These are phyloP conservation scores for Mycena galopus DNA, from an alignment of 768 basidiomycete genomes.

Conservation along the genomic window DNA sequence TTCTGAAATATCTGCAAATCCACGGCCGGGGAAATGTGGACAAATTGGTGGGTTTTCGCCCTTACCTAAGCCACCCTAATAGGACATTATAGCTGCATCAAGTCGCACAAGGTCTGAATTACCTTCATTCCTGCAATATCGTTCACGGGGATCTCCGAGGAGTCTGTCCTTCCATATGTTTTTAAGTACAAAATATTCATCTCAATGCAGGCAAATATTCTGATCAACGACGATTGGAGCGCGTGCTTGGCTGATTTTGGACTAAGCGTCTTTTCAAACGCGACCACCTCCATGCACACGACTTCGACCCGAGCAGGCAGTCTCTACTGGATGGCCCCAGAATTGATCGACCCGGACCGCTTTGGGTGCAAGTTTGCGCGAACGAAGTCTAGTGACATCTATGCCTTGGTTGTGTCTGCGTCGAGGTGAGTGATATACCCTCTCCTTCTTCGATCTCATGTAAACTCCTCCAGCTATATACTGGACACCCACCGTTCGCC, in stretches of 20 bases:
- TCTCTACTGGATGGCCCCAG: conserved; percentile 52
- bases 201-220: conserved; percentile 44
- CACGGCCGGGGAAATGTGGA: conserved; percentile 39
- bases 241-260: conserved; percentile 53
- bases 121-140: conserved; percentile 38
- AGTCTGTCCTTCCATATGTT: conserved; percentile 8
- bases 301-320: conserved; percentile 44
- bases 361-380: conserved; percentile 43
- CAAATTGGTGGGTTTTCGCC: conserved; percentile 26
- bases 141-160: conserved; percentile 40
- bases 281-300: conserved; percentile 42
- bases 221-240: conserved; percentile 47
- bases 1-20: conserved; percentile 38
- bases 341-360: conserved; percentile 46
- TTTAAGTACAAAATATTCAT: neutral
- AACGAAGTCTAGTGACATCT: conserved; percentile 47
- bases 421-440: conserved; percentile 41
- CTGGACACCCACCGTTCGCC: conserved; percentile 18
- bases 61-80: neutral
- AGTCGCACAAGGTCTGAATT: conserved; percentile 39
- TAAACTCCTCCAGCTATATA: conserved; percentile 12
- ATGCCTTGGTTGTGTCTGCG: conserved; percentile 49
- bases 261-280: conserved; percentile 46
- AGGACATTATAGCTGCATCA: conserved; percentile 30
- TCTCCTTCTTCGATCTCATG: neutral